These are phyloP conservation scores for Dacryopinax spathularia DNA, from an alignment of 768 basidiomycete species.

Conservation along the genomic window DNA sequence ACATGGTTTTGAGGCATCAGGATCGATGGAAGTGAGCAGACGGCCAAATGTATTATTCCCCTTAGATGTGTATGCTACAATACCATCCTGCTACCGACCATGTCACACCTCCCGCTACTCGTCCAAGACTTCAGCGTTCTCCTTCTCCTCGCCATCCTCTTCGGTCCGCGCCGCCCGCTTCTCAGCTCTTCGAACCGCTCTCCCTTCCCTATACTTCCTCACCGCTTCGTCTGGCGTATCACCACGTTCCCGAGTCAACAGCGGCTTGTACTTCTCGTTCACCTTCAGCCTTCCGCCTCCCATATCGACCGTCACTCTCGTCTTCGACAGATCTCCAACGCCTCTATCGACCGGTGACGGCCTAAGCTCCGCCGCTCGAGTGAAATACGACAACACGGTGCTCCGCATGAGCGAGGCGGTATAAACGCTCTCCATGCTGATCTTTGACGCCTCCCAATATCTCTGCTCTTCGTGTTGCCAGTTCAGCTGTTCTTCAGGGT, in stretches of 20 bases:
- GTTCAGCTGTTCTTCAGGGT: constrained; percentile 44
- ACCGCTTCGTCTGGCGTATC: constrained; percentile 63
- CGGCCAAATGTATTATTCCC: neutral
- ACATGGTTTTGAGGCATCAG: neutral
- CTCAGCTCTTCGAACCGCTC: constrained; percentile 14
- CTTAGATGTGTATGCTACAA: neutral
- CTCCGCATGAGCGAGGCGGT: constrained; percentile 50
- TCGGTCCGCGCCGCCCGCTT: neutral
- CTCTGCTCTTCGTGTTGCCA: constrained; percentile 53
- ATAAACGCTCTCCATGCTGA: constrained; percentile 38
- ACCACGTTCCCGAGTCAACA: constrained; percentile 52
- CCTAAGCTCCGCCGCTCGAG: constrained; percentile 34
- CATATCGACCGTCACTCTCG: constrained; percentile 40
- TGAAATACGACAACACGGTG: constrained; percentile 51
- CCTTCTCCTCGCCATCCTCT: neutral
- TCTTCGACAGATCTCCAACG: constrained; percentile 11
- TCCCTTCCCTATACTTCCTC: constrained; percentile 56
- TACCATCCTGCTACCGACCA: no score
- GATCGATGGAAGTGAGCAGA: neutral
- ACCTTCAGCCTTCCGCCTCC: constrained; percentile 59
- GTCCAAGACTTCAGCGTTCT: neutral
- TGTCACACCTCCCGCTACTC: neutral
- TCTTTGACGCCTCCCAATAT: constrained; percentile 16
- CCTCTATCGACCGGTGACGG: constrained; percentile 14
- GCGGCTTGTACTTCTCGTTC: constrained; percentile 46